These are phyloP conservation scores for Phytophthora nicotianae DNA, from an alignment of 352 stramenopile genomes.

Conservation along the genomic window DNA sequence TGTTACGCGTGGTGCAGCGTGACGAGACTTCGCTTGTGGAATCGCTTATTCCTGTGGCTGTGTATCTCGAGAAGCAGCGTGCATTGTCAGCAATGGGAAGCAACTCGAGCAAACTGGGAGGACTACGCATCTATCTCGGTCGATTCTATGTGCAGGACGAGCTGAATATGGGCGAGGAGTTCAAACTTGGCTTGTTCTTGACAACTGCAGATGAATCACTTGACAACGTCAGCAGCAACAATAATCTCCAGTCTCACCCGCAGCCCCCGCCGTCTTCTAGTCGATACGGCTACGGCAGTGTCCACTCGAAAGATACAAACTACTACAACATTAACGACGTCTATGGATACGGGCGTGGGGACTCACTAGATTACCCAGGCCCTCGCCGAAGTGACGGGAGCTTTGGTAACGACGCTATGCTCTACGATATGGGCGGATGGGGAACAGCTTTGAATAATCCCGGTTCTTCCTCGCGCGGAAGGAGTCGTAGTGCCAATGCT, in stretches of 20 bases:
- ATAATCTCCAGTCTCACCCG: constrained; percentile 24
- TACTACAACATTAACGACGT: constrained; percentile 48
- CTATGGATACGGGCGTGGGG: constrained; percentile 43
- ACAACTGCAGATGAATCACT: constrained; percentile 51
- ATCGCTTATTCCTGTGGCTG: constrained; percentile 64
- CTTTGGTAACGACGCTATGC: constrained; percentile 40
- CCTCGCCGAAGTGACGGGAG: constrained; percentile 27
- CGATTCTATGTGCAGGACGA: constrained; percentile 80
- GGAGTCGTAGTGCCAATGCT: constrained; percentile 28
- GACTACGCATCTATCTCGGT: constrained; percentile 72
- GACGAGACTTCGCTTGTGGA: constrained; percentile 57
- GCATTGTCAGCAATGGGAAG: constrained; percentile 38
- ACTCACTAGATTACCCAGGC: constrained; percentile 40
- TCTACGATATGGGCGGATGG: constrained; percentile 43
- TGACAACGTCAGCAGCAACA: constrained; percentile 33
- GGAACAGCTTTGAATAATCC: constrained; percentile 31
- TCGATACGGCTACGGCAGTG: constrained; percentile 29
- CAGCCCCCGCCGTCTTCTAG: constrained; percentile 22
- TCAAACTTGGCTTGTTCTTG: constrained; percentile 76
- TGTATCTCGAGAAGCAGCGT: constrained; percentile 68
- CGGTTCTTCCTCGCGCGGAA: constrained; percentile 18
- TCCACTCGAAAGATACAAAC: constrained; percentile 36
- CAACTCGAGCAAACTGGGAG: constrained; percentile 55
- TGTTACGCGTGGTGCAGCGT: constrained; percentile 73
- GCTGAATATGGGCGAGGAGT: constrained; percentile 67